Base-by-base conservation (phyloP, 2,329 filamentous ascomycete species). In the Pestalotiopsis sp. region DNA sequence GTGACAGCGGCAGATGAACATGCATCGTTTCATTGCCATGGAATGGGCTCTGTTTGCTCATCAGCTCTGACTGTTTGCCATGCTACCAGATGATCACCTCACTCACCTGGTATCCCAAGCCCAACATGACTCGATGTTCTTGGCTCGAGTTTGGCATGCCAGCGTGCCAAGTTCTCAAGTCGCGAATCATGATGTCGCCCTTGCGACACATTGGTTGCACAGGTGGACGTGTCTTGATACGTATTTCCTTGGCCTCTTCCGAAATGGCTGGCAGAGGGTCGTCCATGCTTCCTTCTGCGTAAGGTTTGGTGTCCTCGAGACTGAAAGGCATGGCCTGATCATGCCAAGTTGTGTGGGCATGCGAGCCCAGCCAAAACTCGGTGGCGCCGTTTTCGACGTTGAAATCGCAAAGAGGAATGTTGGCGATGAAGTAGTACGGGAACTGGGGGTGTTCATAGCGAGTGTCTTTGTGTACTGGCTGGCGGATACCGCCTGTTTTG, bases 351-450 rank as follows among this genome's bases (percentile, higher is more conserved):
- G 79, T 80, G 69, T 73, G 71, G 14, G 75, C 76, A 70, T 81
- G 79, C n/a, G 79, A 78, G 3, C 80, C 80, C 6, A 82, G 77
- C 80, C 79, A 82, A 72, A 82, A 82, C 71, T 82, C 80, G 3
- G 80, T 82, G 1, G 78, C 73, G 31, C 80, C 80, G 66, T 78
- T 82, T 25, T 69, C 74, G 2, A 69, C 64, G 58, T 70, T 75
- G 73, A 82, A 81, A 68, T 77, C 71, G 69, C 75, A 77, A n/a
- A 82, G 75, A 3, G 80, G 78, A 9, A 81, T 71, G 69, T 82
- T 82, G 71, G 80, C 79, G 68, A 82, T 80, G 52, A 80, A 75
- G 72, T 75, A 80, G 74, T 80, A 81, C 2, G 80, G 80, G 61
- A 68, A 76, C 64, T 74, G 73, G 17, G 80, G 80, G 70, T 82